Conservation (phyloP, 1,284 basidiomycete genomes). For the Athelia psychrophila region DNA sequence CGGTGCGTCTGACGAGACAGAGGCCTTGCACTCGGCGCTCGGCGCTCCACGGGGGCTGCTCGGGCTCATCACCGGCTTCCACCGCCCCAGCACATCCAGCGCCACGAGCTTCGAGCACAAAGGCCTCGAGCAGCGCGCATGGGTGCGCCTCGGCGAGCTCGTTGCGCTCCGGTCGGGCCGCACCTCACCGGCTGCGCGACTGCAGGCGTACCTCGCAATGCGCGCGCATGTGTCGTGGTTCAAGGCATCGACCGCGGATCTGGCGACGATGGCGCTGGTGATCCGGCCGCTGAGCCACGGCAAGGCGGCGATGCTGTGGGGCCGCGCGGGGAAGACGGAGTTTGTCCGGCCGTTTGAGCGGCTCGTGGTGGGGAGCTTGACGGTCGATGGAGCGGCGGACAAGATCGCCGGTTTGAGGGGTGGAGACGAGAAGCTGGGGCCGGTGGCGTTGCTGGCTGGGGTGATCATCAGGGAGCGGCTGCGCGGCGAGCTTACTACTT, state of each 20-base stretch:
- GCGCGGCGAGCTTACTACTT: slow-evolving; percentile 42
- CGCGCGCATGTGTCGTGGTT: slow-evolving; percentile 38
- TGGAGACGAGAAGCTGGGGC: slow-evolving; percentile 23
- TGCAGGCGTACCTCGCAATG: slow-evolving; percentile 51
- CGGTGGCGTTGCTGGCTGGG: slow-evolving; percentile 49
- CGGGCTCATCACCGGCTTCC: slow-evolving; percentile 34
- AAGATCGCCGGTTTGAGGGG: slow-evolving; percentile 29
- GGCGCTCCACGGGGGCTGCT: slow-evolving; percentile 36
- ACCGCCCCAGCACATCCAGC: slow-evolving; percentile 18
- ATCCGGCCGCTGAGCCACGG: slow-evolving; percentile 37
- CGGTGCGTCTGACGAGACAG: slow-evolving; percentile 36
- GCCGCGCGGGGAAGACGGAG: slow-evolving; percentile 23
- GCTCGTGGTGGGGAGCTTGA: slow-evolving; percentile 50
- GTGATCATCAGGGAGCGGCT: slow-evolving; percentile 47
- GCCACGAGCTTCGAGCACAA: slow-evolving; percentile 31
- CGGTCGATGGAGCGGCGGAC: slow-evolving; percentile 44
- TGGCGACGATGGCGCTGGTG: slow-evolving; percentile 58
- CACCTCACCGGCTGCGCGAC: slow-evolving; percentile 37
- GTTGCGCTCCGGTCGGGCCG: slow-evolving; percentile 41
- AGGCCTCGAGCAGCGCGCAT: slow-evolving; percentile 47
- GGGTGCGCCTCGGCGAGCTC: slow-evolving; percentile 52
- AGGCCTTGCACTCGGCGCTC: slow-evolving; percentile 35
- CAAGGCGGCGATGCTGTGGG: slow-evolving; percentile 42
- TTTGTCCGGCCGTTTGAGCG: slow-evolving; percentile 46
- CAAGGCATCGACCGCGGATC: slow-evolving; percentile 39